Evolutionary conservation across 2,329 filamentous ascomycete species (phyloP).

Genomic region (Colletotrichum sp.): DNA sequence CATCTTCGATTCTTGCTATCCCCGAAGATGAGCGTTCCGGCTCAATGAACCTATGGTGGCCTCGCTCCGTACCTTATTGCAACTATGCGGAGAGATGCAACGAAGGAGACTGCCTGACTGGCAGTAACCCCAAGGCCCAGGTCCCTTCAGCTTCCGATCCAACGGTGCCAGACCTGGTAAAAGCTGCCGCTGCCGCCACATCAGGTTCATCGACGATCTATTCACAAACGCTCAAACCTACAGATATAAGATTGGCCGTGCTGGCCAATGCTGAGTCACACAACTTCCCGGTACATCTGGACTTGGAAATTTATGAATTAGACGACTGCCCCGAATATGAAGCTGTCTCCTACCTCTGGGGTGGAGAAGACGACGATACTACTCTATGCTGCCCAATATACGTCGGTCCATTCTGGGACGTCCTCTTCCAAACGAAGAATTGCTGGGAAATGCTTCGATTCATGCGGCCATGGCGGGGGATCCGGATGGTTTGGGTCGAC

Average conservation of each 20-base stretch:
- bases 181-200: no score
- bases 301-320: background rate
- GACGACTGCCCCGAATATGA: background rate
- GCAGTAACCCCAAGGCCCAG: no score
- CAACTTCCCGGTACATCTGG: background rate
- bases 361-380: background rate
- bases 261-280: no score
- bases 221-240: no score
- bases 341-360: background rate
- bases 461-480: conserved; percentile 12
- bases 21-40: background rate
- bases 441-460: conserved; percentile 28
- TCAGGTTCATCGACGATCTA: no score
- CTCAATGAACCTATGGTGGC: background rate
- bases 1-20: background rate
- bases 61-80: background rate
- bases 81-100: background rate
- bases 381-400: background rate
- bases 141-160: no score
- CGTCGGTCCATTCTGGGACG: conserved; percentile 29
- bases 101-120: no score
- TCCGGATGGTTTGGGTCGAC: conserved; percentile 27
- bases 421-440: conserved; percentile 31
- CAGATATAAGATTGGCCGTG: no score
- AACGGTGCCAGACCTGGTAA: no score